phyloP scores from a whole-genome alignment of 2,329 filamentous ascomycete species.

The Ophiostoma pallidulum region DNA sequence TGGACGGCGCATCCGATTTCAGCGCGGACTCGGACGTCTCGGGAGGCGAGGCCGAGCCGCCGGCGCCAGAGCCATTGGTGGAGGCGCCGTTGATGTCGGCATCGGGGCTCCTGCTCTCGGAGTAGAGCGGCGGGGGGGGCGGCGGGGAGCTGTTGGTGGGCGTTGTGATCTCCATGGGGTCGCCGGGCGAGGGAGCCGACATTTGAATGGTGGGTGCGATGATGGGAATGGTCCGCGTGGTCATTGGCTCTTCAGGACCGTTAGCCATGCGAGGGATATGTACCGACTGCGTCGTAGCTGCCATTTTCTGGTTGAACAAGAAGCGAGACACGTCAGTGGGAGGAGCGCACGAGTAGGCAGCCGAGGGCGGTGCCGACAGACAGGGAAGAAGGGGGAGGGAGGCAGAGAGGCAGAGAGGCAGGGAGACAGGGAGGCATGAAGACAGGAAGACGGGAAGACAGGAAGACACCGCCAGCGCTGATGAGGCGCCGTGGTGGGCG shows the following conservation, averaged over 20 bases:
- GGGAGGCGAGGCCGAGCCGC: slow-evolving; percentile 9
- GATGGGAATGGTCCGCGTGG: slow-evolving; percentile 48
- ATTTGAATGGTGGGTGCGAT: slow-evolving; percentile 48
- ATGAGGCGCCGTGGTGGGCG: background rate
- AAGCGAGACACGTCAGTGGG: slow-evolving; percentile 3
- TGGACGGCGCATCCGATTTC: slow-evolving; percentile 28
- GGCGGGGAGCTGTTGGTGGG: slow-evolving; percentile 38
- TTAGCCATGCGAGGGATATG: slow-evolving; percentile 33
- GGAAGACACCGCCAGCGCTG: background rate
- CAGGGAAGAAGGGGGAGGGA: background rate
- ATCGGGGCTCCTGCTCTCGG: slow-evolving; percentile 30
- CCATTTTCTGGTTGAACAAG: slow-evolving; percentile 30
- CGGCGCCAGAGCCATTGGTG: slow-evolving; percentile 20
- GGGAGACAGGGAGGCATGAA: background rate
- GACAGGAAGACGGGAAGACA: background rate
- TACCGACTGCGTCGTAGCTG: slow-evolving; percentile 42
- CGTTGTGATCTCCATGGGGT: slow-evolving; percentile 53
- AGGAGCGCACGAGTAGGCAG: background rate
- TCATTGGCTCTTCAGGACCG: slow-evolving; percentile 36
- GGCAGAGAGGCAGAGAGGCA: background rate
- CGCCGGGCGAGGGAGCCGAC: slow-evolving; percentile 47
- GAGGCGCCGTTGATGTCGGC: slow-evolving; percentile 26
- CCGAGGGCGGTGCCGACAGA: background rate
- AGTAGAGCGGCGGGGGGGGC: slow-evolving; percentile 28
- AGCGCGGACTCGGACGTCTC: slow-evolving; percentile 10